Evolutionary conservation across 345 rosid genomes (phyloP).

Genomic region (Arabidopsis suecica): DNA sequence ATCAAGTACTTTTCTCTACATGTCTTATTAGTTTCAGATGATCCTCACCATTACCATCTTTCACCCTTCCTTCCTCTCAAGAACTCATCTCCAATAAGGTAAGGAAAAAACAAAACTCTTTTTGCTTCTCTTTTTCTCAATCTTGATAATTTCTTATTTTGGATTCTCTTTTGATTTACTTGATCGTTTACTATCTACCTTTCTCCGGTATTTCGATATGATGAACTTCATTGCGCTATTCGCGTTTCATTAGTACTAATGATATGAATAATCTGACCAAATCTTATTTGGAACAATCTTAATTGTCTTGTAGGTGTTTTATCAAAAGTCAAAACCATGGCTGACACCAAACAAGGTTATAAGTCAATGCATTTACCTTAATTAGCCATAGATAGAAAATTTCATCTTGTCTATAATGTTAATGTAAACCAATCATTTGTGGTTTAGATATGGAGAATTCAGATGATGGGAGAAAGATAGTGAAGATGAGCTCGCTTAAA

Average conservation of each 20-base stretch:
- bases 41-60: slow-evolving; percentile 30
- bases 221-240: background rate
- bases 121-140: slow-evolving; percentile 2
- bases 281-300: slow-evolving; percentile 14
- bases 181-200: background rate
- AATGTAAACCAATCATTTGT: background rate
- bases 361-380: slow-evolving; percentile 25
- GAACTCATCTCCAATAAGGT: slow-evolving; percentile 25
- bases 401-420: background rate
- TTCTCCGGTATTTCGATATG: background rate
- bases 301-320: slow-evolving; percentile 30
- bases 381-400: background rate
- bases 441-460: slow-evolving; percentile 49
- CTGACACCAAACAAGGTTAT: slow-evolving; percentile 48
- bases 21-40: slow-evolving; percentile 29
- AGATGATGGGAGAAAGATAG: slow-evolving; percentile 73
- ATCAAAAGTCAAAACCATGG: slow-evolving; percentile 52
- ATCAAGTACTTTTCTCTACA: slow-evolving; percentile 31
- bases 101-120: background rate
- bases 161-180: background rate
- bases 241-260: background rate
- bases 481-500: slow-evolving; percentile 65
- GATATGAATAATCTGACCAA: background rate
- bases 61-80: slow-evolving; percentile 1
- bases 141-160: slow-evolving; percentile 17